Conservation (phyloP, 257 asterid genomes). For the Solanum habrochaites region DNA sequence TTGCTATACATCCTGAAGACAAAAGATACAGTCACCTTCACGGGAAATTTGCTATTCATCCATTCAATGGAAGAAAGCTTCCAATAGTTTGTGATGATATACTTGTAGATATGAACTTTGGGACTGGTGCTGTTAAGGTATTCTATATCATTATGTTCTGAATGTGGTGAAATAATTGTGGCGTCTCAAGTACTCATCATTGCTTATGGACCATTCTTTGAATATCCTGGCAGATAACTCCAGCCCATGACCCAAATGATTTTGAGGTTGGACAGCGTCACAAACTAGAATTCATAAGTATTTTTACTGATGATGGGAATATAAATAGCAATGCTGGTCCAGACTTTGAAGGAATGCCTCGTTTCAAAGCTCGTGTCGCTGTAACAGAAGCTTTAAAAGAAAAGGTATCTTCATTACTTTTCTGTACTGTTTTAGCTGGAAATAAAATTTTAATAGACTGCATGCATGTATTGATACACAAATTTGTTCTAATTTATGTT, state of each 20-base stretch:
- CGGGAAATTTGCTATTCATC: constrained; percentile 77
- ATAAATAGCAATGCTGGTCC: constrained; percentile 83
- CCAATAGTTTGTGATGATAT: constrained; percentile 78
- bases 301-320: constrained; percentile 89
- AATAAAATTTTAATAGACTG: background rate
- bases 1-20: constrained; percentile 92
- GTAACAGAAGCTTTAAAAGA: constrained; percentile 61
- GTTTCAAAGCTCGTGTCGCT: constrained; percentile 83
- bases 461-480: background rate
- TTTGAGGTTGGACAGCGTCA: constrained; percentile 96
- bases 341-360: constrained; percentile 68
- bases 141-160: background rate
- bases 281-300: constrained; percentile 63
- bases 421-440: background rate
- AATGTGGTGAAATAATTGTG: background rate
- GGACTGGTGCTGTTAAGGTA: constrained; percentile 99
- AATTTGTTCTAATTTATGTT: background rate
- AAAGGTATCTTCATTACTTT: constrained; percentile 27
- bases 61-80: constrained; percentile 78
- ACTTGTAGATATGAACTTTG: constrained; percentile 86
- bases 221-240: constrained; percentile 65
- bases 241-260: constrained; percentile 99
- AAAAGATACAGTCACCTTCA: constrained; percentile 71
- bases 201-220: constrained; percentile 1
- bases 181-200: background rate